These are phyloP conservation scores for Linaria vulgaris DNA, from an alignment of 257 asterid species.

Conservation along the genomic window DNA sequence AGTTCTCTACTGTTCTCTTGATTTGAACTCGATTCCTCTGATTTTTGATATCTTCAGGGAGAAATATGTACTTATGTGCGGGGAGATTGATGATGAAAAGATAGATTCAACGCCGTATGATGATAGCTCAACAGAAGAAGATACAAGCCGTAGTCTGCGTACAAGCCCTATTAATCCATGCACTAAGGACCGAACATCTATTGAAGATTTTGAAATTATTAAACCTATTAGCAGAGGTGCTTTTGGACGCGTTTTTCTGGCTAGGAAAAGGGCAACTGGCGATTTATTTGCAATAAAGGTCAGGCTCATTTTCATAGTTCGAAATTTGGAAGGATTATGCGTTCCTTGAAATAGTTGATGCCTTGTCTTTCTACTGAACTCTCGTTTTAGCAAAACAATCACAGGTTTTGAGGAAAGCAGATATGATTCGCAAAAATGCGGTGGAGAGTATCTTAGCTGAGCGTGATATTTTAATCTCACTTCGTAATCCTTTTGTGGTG, in stretches of 20 bases:
- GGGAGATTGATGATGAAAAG: conserved; percentile 88
- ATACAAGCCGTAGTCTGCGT: conserved; percentile 75
- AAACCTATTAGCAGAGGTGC: conserved; percentile 99
- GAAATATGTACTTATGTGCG: conserved; percentile 83
- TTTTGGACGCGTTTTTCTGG: conserved; percentile 92
- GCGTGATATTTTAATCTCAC: conserved; percentile 90
- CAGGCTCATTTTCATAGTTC: conserved; percentile 22
- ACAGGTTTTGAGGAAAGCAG: conserved; percentile 94
- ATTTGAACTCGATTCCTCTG: conserved; percentile 31
- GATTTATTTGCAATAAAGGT: conserved; percentile 99
- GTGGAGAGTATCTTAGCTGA: conserved; percentile 97
- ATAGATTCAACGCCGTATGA: conserved; percentile 54
- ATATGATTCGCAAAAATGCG: conserved; percentile 94
- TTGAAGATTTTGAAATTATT: conserved; percentile 96
- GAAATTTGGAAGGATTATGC: conserved; percentile 16
- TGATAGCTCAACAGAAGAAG: conserved; percentile 80
- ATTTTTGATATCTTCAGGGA: conserved; percentile 62
- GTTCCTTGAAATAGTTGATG: conserved; percentile 21
- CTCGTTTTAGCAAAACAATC: conserved; percentile 26
- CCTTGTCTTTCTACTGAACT: conserved; percentile 13
- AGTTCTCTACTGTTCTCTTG: background rate
- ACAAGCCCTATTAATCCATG: conserved; percentile 87
- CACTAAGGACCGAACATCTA: conserved; percentile 89
- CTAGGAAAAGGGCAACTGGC: conserved; percentile 95
- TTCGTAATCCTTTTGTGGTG: conserved; percentile 99